A percentile compares a stretch with the other conserved stretches of the same genome.
phyloP scores from a whole-genome alignment of 352 stramenopile species.

The Pythium aristosporum region DNA sequence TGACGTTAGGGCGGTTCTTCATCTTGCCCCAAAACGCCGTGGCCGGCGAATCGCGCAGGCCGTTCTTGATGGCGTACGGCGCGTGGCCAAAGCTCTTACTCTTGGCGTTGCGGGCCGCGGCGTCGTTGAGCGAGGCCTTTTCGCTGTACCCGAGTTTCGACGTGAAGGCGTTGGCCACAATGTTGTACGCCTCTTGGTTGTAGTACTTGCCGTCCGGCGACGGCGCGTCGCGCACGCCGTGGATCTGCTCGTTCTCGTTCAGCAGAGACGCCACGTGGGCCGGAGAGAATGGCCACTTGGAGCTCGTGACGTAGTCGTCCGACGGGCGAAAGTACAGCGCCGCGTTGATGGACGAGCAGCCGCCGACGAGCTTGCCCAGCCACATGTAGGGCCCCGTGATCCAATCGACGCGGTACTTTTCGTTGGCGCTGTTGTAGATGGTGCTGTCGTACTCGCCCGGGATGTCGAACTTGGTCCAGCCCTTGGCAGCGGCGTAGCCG shows the following conservation, averaged over 20 bases:
- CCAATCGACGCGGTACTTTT: slow-evolving; percentile 61
- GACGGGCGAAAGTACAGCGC: slow-evolving; percentile 79
- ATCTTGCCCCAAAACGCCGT: slow-evolving; percentile 38
- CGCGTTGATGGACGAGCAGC: slow-evolving; percentile 81
- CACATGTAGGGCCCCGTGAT: slow-evolving; percentile 43
- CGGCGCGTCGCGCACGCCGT: slow-evolving; percentile 35
- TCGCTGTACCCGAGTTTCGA: slow-evolving; percentile 39
- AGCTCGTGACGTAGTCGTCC: slow-evolving; percentile 43
- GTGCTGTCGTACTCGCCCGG: slow-evolving; percentile 57
- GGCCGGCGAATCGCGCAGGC: slow-evolving; percentile 52
- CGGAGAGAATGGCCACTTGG: slow-evolving; percentile 54
- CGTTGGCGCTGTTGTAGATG: slow-evolving; percentile 22
- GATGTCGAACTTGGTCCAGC: slow-evolving; percentile 70
- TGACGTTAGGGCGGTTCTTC: slow-evolving; percentile 3
- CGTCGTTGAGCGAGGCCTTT: slow-evolving; percentile 39
- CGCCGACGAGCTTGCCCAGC: slow-evolving; percentile 78
- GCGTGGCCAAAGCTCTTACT: slow-evolving; percentile 55
- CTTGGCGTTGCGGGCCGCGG: slow-evolving; percentile 51
- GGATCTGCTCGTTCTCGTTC: slow-evolving; percentile 43
- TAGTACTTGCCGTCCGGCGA: slow-evolving; percentile 50
- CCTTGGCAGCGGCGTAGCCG: slow-evolving; percentile 37
- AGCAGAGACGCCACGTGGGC: slow-evolving; percentile 54
- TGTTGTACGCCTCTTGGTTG: slow-evolving; percentile 49
- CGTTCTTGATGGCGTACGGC: slow-evolving; percentile 55
- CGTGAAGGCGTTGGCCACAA: slow-evolving; percentile 42